Evolutionary conservation across 495 filamentous ascomycete species (phyloP).

Genomic region (Penicillium mononematosum): DNA sequence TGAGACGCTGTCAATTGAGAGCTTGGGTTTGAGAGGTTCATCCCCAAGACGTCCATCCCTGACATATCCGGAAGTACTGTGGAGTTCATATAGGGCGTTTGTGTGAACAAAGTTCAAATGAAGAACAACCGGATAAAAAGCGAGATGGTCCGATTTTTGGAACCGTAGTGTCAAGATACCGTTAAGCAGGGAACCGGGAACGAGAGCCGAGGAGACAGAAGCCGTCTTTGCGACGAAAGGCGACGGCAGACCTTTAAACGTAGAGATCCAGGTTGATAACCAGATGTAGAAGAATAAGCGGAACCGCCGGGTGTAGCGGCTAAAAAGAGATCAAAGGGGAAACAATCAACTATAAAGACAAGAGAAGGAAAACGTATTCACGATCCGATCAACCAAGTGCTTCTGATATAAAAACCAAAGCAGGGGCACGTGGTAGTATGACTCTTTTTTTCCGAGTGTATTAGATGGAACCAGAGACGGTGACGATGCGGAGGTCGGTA

Average conservation of each 20-base stretch:
- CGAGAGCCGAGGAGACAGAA: conserved; percentile 46
- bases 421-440: conserved; percentile 19
- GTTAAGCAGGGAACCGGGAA: conserved; percentile 49
- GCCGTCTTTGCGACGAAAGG: conserved; percentile 45
- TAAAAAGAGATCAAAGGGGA: conserved; percentile 3
- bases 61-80: conserved; percentile 42
- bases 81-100: conserved; percentile 25
- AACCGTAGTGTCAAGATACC: conserved; percentile 46
- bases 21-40: conserved; percentile 44
- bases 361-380: conserved; percentile 10
- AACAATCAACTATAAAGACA: conserved; percentile 8
- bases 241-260: conserved; percentile 49
- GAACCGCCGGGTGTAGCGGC: conserved; percentile 8
- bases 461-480: conserved; percentile 22
- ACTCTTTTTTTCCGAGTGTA: conserved; percentile 19
- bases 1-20: conserved; percentile 37
- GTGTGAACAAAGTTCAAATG: conserved; percentile 5
- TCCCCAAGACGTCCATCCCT: conserved; percentile 51
- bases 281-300: conserved; percentile 7
- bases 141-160: conserved; percentile 33
- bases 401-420: conserved; percentile 22
- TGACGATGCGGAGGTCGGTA: conserved; percentile 24
- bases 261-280: conserved; percentile 37
- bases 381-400: conserved; percentile 32
- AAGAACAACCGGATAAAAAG: conserved; percentile 15